Evolutionary conservation across 208 protist species (phyloP).

Genomic region (Novymonas esmeraldas): DNA sequence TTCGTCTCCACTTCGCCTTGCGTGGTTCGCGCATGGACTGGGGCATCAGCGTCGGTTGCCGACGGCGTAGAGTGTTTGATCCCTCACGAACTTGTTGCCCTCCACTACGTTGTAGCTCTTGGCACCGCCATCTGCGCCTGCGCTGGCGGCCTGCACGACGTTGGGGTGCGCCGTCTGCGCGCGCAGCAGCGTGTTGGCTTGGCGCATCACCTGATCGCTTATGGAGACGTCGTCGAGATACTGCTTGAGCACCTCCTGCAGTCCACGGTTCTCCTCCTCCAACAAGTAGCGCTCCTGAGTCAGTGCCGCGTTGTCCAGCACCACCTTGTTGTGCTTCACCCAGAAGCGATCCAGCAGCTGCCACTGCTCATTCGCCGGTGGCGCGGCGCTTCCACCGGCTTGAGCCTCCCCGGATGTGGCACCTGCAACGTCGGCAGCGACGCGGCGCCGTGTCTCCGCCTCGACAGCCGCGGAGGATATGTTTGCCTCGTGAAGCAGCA

Average conservation of each 20-base stretch:
- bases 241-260: constrained; percentile 92
- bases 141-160: constrained; percentile 66
- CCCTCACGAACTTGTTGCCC: constrained; percentile 79
- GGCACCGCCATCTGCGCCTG: neutral
- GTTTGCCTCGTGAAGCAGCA: constrained; percentile 89
- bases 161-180: constrained; percentile 44
- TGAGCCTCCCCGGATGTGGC: constrained; percentile 26
- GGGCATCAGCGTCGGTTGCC: neutral
- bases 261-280: constrained; percentile 87
- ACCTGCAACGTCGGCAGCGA: constrained; percentile 45
- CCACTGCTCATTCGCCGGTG: constrained; percentile 78
- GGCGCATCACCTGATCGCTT: constrained; percentile 90
- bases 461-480: constrained; percentile 73
- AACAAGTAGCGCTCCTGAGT: constrained; percentile 89
- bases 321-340: constrained; percentile 95
- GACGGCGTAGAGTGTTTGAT: constrained; percentile 56
- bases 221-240: constrained; percentile 96
- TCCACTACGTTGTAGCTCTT: constrained; percentile 72
- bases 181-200: constrained; percentile 59
- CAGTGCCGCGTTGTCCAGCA: constrained; percentile 95
- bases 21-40: neutral
- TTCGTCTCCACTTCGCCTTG: too few relatives aligned
- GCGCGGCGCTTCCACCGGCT: constrained; percentile 6
- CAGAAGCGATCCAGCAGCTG: constrained; percentile 94
- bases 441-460: constrained; percentile 58